Evolutionary conservation across 805 yeast genomes (phyloP).

Genomic region (Komagataella ulmi): DNA sequence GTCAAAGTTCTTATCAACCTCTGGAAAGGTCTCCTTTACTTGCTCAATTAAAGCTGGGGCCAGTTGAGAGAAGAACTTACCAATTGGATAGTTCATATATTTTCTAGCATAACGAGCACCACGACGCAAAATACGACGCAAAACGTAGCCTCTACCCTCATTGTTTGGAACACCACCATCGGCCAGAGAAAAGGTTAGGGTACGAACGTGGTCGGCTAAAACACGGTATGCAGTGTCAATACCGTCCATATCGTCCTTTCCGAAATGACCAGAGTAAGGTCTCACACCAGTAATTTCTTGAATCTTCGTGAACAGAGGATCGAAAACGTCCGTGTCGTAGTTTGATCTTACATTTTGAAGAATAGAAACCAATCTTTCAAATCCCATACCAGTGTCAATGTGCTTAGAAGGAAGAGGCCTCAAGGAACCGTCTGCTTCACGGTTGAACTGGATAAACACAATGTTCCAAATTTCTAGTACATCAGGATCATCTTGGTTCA

Average conservation of each 20-base stretch:
- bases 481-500: slow-evolving; percentile 95
- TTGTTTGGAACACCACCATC: slow-evolving; percentile 99
- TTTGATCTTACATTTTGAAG: slow-evolving; percentile 85
- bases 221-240: slow-evolving; percentile 97
- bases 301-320: slow-evolving; percentile 74
- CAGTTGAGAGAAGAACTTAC: slow-evolving; percentile 81
- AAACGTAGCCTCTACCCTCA: slow-evolving; percentile 97
- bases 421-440: slow-evolving; percentile 78
- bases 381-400: slow-evolving; percentile 97
- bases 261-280: slow-evolving; percentile 85
- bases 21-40: slow-evolving; percentile 85
- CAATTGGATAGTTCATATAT: slow-evolving; percentile 91
- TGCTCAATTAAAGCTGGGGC: slow-evolving; percentile 90
- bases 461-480: slow-evolving; percentile 97
- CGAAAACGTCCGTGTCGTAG: slow-evolving; percentile 95
- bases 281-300: slow-evolving; percentile 91
- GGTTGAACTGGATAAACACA: slow-evolving; percentile 92
- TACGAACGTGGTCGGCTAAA: slow-evolving; percentile 96
- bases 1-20: slow-evolving; percentile 55
- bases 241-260: slow-evolving; percentile 86
- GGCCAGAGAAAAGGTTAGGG: slow-evolving; percentile 87
- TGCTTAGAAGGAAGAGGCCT: slow-evolving; percentile 86
- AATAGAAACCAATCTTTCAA: slow-evolving; percentile 91
- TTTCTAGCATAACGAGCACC: slow-evolving; percentile 96
- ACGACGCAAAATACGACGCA: slow-evolving; percentile 94